Evolutionary conservation across 1,284 basidiomycete genomes (phyloP).

Genomic region (Peniophora sp.): DNA sequence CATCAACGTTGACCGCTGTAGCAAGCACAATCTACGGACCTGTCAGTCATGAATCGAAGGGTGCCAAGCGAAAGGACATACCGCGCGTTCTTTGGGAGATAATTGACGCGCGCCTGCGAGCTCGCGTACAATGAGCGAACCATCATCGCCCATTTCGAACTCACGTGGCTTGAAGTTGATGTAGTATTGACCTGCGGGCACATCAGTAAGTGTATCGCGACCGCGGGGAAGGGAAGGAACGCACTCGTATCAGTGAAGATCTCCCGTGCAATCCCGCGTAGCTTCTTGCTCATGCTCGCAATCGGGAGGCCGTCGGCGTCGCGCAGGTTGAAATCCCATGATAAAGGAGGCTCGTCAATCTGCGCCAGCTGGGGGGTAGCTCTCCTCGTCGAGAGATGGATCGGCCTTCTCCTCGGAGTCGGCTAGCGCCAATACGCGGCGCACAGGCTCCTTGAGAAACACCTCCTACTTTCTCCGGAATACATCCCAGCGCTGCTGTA

Average conservation of each 20-base stretch:
- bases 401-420: slow-evolving; percentile 37
- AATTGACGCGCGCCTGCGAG: slow-evolving; percentile 20
- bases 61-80: slow-evolving; percentile 48
- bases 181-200: slow-evolving; percentile 60
- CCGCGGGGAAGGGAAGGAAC: slow-evolving; percentile 15
- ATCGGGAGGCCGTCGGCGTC: slow-evolving; percentile 46
- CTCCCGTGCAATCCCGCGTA: slow-evolving; percentile 21
- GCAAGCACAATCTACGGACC: not conserved
- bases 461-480: slow-evolving; percentile 78
- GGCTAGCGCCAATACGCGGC: slow-evolving; percentile 35
- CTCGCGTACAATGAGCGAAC: not conserved
- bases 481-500: slow-evolving; percentile 82
- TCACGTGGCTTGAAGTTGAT: slow-evolving; percentile 49
- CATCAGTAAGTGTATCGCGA: not conserved
- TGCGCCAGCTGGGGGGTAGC: slow-evolving; percentile 65
- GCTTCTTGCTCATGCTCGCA: slow-evolving; percentile 4
- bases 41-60: not conserved
- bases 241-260: slow-evolving; percentile 77
- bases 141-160: slow-evolving; percentile 11
- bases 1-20: slow-evolving; percentile 55
- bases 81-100: slow-evolving; percentile 75
- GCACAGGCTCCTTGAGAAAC: slow-evolving; percentile 49
- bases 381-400: slow-evolving; percentile 27
- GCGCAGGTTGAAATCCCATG: slow-evolving; percentile 74
- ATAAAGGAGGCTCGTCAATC: slow-evolving; percentile 68